Conservation (phyloP, 2,329 filamentous ascomycete genomes). For the Beauveria australis region DNA sequence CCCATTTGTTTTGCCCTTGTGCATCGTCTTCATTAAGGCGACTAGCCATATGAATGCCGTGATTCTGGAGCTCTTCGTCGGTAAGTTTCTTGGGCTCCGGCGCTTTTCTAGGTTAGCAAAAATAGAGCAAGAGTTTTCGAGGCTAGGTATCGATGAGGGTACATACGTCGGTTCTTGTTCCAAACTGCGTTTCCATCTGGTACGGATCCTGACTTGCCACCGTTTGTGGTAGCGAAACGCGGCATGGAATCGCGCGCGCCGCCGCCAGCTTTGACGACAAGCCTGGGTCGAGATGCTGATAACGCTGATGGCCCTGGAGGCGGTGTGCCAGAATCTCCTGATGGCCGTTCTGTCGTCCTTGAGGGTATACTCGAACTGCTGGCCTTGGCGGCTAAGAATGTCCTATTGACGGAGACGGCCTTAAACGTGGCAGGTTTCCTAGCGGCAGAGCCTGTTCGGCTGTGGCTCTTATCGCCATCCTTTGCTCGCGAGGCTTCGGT, state of each 20-base stretch:
- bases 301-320: constrained; percentile 37
- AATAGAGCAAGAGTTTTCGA: not conserved
- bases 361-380: constrained; percentile 33
- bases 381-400: constrained; percentile 67
- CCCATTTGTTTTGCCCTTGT: constrained; percentile 75
- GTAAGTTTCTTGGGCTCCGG: constrained; percentile 75
- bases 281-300: constrained; percentile 55
- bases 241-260: constrained; percentile 45
- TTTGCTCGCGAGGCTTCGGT: constrained; percentile 60
- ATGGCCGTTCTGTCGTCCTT: constrained; percentile 44
- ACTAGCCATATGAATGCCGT: constrained; percentile 77
- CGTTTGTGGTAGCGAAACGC: constrained; percentile 34
- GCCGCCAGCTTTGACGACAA: constrained; percentile 67
- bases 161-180: constrained; percentile 81
- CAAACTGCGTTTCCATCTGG: constrained; percentile 71
- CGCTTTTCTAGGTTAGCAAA: constrained; percentile 29
- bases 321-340: constrained; percentile 37
- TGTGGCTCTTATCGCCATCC: constrained; percentile 51
- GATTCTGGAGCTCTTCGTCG: constrained; percentile 79
- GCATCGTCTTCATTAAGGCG: constrained; percentile 68
- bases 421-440: constrained; percentile 78
- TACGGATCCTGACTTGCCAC: constrained; percentile 50
- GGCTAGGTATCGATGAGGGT: too few relatives aligned
- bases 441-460: constrained; percentile 48
- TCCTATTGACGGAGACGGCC: constrained; percentile 77